Evolutionary conservation across 768 basidiomycete species (phyloP).

Genomic region (Lentinula sp.): DNA sequence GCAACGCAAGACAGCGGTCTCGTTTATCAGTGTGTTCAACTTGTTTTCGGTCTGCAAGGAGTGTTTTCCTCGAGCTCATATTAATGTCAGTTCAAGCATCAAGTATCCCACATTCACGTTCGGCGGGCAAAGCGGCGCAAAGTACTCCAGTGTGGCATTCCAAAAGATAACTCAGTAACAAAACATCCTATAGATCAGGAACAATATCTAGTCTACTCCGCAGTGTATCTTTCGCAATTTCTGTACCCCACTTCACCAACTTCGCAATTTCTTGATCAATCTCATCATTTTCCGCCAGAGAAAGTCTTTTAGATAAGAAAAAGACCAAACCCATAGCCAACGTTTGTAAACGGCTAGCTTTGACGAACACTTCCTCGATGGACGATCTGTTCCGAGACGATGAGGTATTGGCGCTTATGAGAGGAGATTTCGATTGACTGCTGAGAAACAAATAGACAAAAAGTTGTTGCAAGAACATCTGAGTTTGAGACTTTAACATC

Average conservation of each 20-base stretch:
- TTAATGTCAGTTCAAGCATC: constrained; percentile 53
- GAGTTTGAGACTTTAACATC: constrained; percentile 54
- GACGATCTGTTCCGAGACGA: constrained; percentile 48
- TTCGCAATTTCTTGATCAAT: constrained; percentile 26
- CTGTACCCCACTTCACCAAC: constrained; percentile 61
- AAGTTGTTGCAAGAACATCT: constrained; percentile 64
- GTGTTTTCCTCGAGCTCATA: neutral
- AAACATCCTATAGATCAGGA: constrained; percentile 10
- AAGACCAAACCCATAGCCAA: constrained; percentile 74
- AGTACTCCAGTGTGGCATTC: constrained; percentile 70
- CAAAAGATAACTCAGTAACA: constrained; percentile 21
- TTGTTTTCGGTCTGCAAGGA: neutral
- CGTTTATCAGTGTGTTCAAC: constrained; percentile 48
- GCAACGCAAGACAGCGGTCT: constrained; percentile 40
- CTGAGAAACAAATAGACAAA: constrained; percentile 65
- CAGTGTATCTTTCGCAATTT: constrained; percentile 65
- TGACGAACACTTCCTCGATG: constrained; percentile 77
- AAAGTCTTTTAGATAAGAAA: constrained; percentile 50
- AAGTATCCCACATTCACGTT: constrained; percentile 69
- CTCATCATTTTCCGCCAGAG: constrained; percentile 25
- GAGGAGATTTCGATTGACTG: constrained; percentile 70
- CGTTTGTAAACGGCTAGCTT: constrained; percentile 56
- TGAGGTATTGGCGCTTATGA: constrained; percentile 37
- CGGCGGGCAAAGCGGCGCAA: constrained; percentile 72
- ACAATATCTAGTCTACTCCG: constrained; percentile 57